These are phyloP conservation scores for Apophysomyces variabilis DNA, from an alignment of 371 early-diverging fungal species.

Conservation along the genomic window DNA sequence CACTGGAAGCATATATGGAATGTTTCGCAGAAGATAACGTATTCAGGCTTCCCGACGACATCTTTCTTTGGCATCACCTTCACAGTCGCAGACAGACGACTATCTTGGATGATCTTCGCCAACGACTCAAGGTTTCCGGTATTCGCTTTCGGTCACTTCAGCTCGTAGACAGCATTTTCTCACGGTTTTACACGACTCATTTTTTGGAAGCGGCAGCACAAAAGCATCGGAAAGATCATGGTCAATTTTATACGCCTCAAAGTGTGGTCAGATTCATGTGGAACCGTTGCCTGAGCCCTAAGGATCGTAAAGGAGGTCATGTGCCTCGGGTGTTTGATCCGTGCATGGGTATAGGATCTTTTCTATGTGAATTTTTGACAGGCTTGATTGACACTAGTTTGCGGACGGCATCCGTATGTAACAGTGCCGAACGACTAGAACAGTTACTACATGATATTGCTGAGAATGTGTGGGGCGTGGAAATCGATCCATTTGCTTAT, in stretches of 20 bases:
- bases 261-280: conserved; percentile 68
- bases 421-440: conserved; percentile 21
- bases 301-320: conserved; percentile 2
- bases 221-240: conserved; percentile 69
- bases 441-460: conserved; percentile 28
- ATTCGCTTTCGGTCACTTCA: conserved; percentile 27
- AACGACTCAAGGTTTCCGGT: conserved; percentile 19
- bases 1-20: conserved; percentile 31
- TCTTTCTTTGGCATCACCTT: conserved; percentile 36
- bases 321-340: conserved; percentile 63
- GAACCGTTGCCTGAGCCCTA: conserved; percentile 33
- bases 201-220: conserved; percentile 56
- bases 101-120: conserved; percentile 22
- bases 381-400: conserved; percentile 42
- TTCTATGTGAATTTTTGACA: conserved; percentile 57
- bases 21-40: conserved; percentile 42
- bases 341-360: conserved; percentile 67
- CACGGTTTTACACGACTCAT: conserved; percentile 57
- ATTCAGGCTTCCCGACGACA: conserved; percentile 10
- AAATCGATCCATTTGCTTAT: conserved; percentile 65
- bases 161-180: conserved; percentile 46
- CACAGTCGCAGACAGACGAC: conserved; percentile 14
- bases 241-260: conserved; percentile 71
- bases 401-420: conserved; percentile 40
- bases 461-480: conserved; percentile 60